phyloP scores from a whole-genome alignment of 2,329 filamentous ascomycete species.

The Exophiala alcalophila region DNA sequence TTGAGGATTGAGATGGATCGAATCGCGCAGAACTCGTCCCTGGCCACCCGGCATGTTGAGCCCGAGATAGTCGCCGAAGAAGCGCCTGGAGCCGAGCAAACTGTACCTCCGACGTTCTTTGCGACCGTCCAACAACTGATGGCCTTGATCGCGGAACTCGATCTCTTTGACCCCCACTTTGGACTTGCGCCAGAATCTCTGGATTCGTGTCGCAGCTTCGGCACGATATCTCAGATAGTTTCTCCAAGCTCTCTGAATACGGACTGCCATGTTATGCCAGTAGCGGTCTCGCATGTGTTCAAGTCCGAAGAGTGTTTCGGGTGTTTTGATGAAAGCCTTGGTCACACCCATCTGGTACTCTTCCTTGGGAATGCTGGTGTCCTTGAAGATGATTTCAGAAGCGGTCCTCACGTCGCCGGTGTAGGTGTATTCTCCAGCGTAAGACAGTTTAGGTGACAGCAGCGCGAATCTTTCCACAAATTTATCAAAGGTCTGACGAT shows the following conservation, averaged over 20 bases:
- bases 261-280: slow-evolving; percentile 99
- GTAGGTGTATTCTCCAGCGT: slow-evolving; percentile 97
- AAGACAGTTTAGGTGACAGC: slow-evolving; percentile 88
- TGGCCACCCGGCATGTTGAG: slow-evolving; percentile 76
- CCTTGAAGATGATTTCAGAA: slow-evolving; percentile 88
- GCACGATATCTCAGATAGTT: slow-evolving; percentile 90
- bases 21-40: slow-evolving; percentile 74
- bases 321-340: slow-evolving; percentile 97
- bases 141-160: slow-evolving; percentile 82
- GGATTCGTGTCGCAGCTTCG: slow-evolving; percentile 90
- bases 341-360: slow-evolving; percentile 97
- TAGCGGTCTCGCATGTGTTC: slow-evolving; percentile 98
- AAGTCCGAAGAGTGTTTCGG: slow-evolving; percentile 91
- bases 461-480: slow-evolving; percentile 98
- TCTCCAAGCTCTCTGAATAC: slow-evolving; percentile 95
- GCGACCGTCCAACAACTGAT: slow-evolving; percentile 73
- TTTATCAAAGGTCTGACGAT: slow-evolving; percentile 95
- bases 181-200: slow-evolving; percentile 93
- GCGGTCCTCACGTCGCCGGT: slow-evolving; percentile 82
- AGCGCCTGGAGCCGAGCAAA: slow-evolving; percentile 84
- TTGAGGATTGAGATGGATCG: slow-evolving; percentile 66
- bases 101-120: slow-evolving; percentile 92
- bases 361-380: slow-evolving; percentile 90
- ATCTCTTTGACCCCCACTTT: slow-evolving; percentile 86
- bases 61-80: slow-evolving; percentile 91